These are phyloP conservation scores for Avena insularis DNA, from an alignment of 176 grass and related monocot species.

Conservation along the genomic window DNA sequence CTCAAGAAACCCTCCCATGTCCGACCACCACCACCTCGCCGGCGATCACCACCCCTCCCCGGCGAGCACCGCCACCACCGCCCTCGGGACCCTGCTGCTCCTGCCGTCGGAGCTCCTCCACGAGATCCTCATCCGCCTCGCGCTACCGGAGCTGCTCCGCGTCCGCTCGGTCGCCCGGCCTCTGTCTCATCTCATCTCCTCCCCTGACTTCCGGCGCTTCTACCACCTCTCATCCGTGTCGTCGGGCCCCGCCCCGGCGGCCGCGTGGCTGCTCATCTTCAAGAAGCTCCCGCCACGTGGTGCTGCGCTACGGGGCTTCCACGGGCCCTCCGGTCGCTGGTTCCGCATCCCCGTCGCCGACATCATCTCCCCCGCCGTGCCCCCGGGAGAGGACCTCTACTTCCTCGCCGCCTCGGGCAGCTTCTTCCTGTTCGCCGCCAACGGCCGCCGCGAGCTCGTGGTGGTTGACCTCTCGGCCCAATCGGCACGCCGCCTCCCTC, in stretches of 20 bases:
- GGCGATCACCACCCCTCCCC: constrained; percentile 41
- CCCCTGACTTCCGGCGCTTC: constrained; percentile 77
- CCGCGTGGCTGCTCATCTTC: constrained; percentile 89
- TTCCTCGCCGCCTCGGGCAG: constrained; percentile 85
- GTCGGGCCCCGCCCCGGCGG: constrained; percentile 52
- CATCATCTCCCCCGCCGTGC: constrained; percentile 67
- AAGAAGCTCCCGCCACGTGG: constrained; percentile 80
- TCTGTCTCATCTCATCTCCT: constrained; percentile 70
- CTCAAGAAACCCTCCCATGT: constrained; percentile 55
- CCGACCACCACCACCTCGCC: constrained; percentile 42
- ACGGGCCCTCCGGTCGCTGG: constrained; percentile 79
- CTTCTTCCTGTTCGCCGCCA: constrained; percentile 92
- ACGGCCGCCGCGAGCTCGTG: constrained; percentile 82
- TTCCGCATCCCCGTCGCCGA: constrained; percentile 74
- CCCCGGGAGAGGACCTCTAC: constrained; percentile 84
- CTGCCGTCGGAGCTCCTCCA: constrained; percentile 84
- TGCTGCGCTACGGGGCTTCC: constrained; percentile 80
- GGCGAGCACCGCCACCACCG: constrained; percentile 30
- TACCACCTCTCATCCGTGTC: constrained; percentile 62
- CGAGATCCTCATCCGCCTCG: constrained; percentile 79
- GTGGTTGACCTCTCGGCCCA: constrained; percentile 71
- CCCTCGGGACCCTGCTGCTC: constrained; percentile 53
- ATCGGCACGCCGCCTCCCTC: constrained; percentile 58
- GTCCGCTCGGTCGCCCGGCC: constrained; percentile 74
- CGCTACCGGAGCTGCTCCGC: constrained; percentile 75